Evolutionary conservation across 192 early-diverging fungal genomes (phyloP).

Genomic region (Coemansia asiatica): DNA sequence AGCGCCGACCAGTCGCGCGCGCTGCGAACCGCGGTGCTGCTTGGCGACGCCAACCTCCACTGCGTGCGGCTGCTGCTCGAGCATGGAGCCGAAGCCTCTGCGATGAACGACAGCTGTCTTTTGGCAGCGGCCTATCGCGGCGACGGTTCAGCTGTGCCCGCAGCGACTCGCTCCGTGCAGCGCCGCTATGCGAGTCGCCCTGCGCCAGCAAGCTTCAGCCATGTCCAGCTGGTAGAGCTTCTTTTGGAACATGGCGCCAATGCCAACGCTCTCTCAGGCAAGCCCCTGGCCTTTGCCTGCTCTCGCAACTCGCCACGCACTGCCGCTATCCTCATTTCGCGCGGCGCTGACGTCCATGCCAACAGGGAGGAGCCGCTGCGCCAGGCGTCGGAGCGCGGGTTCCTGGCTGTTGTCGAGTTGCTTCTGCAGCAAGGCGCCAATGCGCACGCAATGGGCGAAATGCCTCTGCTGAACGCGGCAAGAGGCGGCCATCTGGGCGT

Average conservation of each 20-base stretch:
- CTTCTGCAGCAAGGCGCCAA: conserved; percentile 13
- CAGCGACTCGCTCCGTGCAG: neutral
- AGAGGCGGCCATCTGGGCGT: conserved; percentile 5
- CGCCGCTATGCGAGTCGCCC: conserved; percentile 12
- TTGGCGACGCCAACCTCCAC: conserved; percentile 33
- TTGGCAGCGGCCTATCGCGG: conserved; percentile 47
- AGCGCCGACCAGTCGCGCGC: conserved; percentile 29
- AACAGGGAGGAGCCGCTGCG: conserved; percentile 33
- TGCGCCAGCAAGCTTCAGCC: neutral
- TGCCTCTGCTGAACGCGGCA: conserved; percentile 7
- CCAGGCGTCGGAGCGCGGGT: conserved; percentile 7
- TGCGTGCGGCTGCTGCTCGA: conserved; percentile 25
- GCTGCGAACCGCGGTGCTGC: conserved; percentile 41
- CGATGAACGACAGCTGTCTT: conserved; percentile 40
- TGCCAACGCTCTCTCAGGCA: conserved; percentile 28
- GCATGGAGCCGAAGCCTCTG: conserved; percentile 26
- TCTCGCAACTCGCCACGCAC: conserved; percentile 26
- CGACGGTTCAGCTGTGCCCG: conserved; percentile 26
- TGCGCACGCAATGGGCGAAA: neutral
- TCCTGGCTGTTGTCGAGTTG: conserved; percentile 3
- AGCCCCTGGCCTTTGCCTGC: conserved; percentile 33
- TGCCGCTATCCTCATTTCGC: conserved; percentile 24
- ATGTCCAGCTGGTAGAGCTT: conserved; percentile 31
- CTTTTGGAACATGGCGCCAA: conserved; percentile 41
- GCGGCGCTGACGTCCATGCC: conserved; percentile 29